Base-by-base conservation (phyloP, 108 stramenopile species). In the Epithemia pelagica region DNA sequence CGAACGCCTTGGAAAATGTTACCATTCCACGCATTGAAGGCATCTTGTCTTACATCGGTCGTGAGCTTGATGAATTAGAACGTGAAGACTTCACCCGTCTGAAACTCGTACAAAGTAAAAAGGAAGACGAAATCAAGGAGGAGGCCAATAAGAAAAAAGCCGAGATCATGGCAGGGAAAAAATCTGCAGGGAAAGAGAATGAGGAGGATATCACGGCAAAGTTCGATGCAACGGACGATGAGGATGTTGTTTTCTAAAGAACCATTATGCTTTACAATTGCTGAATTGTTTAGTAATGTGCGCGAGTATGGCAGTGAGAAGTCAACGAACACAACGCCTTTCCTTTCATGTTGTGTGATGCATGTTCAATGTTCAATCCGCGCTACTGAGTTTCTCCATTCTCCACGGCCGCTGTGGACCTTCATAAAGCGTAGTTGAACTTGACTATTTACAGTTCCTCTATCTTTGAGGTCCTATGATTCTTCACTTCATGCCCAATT, bases 71-170 rank as follows among this genome's bases (percentile, higher is more conserved):
- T 83, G 97, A 98, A 81, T 89, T 98, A 71, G 97, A 98, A 75
- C 85, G 97, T 75, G 97, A 98, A 74, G 97, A 98, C 72, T 98
- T 98, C 70, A 98, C 97, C 7, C 90, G 97, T 64, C 86, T 98
- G 29, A 98, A 98, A 81, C 88, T 96, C 51, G 96, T 98, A 54
- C 88, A 96, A 79, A 80, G 79, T 28, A 91, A 90, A 71, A 93
- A 93, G 76, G 72, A 89, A 68, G 74, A 32, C 25, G 76, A 83
- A 56, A 56, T 78, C 15, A 64, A 57, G 31, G 65, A 57, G 59
- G 28, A 24, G 21, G 74, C 66, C 27, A 77, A 62, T 28, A 75
- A 65, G 31, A 78, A 58, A 28, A 73, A 52, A 22, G 81, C 65
- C 28, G 68, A 58, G 61, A 8, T 57, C 54, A 46, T 65, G 2